Evolutionary conservation across 345 rosid genomes (phyloP), one percentile per base, ranked within the genome.

Genomic region (Camelina laxa): DNA sequence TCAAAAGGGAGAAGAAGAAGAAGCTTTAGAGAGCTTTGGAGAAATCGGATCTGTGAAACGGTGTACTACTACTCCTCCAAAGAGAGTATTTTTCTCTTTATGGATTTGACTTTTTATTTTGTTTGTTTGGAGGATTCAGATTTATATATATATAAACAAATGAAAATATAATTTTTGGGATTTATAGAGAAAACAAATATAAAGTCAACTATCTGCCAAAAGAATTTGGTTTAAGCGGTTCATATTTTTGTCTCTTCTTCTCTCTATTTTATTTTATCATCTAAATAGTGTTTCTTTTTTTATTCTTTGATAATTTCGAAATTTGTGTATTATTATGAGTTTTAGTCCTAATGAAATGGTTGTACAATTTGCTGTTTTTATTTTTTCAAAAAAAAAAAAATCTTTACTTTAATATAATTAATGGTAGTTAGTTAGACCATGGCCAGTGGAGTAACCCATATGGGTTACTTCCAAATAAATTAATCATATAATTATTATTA

Each of bases 191-290:
- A 50, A 65, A 70, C 80, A 77, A 63, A 77, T 44, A 30, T 9
- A 77, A 77, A 78, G 81, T 78, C 81, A 78, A 78, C 81, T 77
- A 70, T 72, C 81, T 72, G 64, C 76, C 22, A 72, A 70, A 66
- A 51, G 44, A 45, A 66, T 57, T 72, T 78, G 51, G 48, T 16
- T 27, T 50, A 72, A 57, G 63, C 80, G 31, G 81, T 72, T 77
- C 72, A 31, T 19, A 48, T 65, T 77, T 27, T 77, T 72, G 81
- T 72, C 63, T 15, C 58, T 66, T 71, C 35, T 59, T 70, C 59
- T 70, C 41, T 58, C 21, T 4, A 38, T 24, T 1, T 53, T 41
- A 2, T 35, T 16, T 9, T 9, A 6, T 70, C 10, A 10, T 70
- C 3, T 13, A 16, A 30, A 6, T 41, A 24, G n/a, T n/a, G 9